phyloP scores from a whole-genome alignment of 2,329 filamentous ascomycete species.

The Aureobasidium leucospermi region DNA sequence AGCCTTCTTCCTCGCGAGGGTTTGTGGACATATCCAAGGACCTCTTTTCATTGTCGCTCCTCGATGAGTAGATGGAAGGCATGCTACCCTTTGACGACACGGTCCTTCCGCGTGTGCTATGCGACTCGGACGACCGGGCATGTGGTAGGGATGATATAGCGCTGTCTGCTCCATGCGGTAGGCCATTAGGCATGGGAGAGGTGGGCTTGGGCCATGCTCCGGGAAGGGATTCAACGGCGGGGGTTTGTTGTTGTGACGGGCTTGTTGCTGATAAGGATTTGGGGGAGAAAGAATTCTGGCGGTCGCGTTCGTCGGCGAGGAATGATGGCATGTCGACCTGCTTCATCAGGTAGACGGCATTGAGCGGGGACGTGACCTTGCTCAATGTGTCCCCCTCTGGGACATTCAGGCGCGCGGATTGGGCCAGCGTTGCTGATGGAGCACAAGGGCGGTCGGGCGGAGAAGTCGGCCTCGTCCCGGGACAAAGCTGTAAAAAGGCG shows the following conservation, averaged over 20 bases:
- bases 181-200: slow-evolving; percentile 16
- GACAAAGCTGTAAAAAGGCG: not conserved
- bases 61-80: slow-evolving; percentile 20
- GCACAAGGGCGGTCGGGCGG: not conserved
- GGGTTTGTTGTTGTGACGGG: slow-evolving; percentile 15
- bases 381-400: slow-evolving; percentile 24
- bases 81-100: slow-evolving; percentile 7
- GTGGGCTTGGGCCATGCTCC: slow-evolving; percentile 22
- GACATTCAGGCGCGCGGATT: slow-evolving; percentile 19
- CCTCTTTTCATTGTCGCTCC: slow-evolving; percentile 26
- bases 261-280: slow-evolving; percentile 18
- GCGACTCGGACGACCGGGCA: slow-evolving; percentile 38
- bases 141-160: slow-evolving; percentile 53
- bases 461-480: not conserved
- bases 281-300: slow-evolving; percentile 24
- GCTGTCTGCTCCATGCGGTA: slow-evolving; percentile 30
- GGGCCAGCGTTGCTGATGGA: slow-evolving; percentile 21
- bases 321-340: slow-evolving; percentile 46
- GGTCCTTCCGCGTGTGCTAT: slow-evolving; percentile 6
- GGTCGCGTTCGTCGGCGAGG: slow-evolving; percentile 39
- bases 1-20: slow-evolving; percentile 34
- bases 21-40: slow-evolving; percentile 14
- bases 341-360: slow-evolving; percentile 37
- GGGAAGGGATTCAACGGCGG: slow-evolving; percentile 20
- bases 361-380: slow-evolving; percentile 23